A percentile compares a stretch with the other conserved stretches of the same genome.
phyloP scores from a whole-genome alignment of 2,329 filamentous ascomycete genomes.

The Fusarium avenaceum region DNA sequence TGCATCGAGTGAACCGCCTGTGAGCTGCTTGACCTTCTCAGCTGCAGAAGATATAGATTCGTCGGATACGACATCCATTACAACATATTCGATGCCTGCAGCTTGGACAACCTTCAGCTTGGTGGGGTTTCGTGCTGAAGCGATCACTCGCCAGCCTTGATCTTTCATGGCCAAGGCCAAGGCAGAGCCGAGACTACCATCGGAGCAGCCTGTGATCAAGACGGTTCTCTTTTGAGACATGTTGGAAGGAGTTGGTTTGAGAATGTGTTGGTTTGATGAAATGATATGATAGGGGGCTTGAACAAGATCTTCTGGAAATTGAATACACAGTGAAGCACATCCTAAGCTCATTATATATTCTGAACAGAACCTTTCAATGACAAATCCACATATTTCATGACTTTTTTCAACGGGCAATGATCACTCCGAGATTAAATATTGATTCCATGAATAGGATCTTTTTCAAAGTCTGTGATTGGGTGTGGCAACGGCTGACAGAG shows the following conservation, averaged over 20 bases:
- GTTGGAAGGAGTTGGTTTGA: neutral
- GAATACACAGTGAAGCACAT: neutral
- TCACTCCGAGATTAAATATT: neutral
- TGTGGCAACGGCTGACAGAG: neutral
- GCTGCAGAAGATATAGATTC: conserved; percentile 42
- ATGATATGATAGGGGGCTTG: neutral
- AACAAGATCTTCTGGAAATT: neutral
- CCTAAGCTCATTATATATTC: neutral
- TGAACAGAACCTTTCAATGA: neutral
- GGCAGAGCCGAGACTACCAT: conserved; percentile 51
- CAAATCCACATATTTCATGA: neutral
- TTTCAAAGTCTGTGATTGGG: neutral
- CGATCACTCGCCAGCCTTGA: conserved; percentile 49
- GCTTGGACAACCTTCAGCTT: conserved; percentile 41
- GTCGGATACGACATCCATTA: conserved; percentile 45
- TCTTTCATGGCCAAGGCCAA: conserved; percentile 51
- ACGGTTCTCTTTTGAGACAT: conserved; percentile 43
- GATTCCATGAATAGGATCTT: neutral
- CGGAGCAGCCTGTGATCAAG: conserved; percentile 55
- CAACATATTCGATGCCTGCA: conserved; percentile 38
- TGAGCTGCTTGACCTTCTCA: conserved; percentile 27
- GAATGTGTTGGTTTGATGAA: no score
- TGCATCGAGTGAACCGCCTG: conserved; percentile 48
- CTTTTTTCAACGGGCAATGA: neutral
- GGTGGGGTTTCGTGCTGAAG: conserved; percentile 48